Evolutionary conservation across 2,329 filamentous ascomycete genomes (phyloP).

Genomic region (Xylaria sp.): DNA sequence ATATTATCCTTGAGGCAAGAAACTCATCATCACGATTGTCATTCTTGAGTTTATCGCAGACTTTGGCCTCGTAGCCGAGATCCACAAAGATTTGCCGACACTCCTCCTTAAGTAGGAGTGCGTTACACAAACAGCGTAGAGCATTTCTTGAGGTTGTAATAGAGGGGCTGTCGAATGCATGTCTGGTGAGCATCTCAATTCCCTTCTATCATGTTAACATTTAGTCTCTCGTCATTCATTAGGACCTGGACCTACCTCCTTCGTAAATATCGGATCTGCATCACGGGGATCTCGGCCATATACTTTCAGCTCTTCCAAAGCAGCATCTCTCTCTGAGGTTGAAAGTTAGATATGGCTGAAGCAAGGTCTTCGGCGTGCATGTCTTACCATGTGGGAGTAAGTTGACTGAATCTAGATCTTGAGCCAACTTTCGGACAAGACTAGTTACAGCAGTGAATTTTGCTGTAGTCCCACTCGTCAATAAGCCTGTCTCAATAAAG

Average conservation of each 20-base stretch:
- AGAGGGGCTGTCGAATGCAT: constrained; percentile 77
- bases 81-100: constrained; percentile 80
- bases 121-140: constrained; percentile 85
- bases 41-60: constrained; percentile 76
- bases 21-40: constrained; percentile 88
- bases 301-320: constrained; percentile 78
- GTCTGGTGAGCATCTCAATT: constrained; percentile 75
- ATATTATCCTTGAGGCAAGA: constrained; percentile 79
- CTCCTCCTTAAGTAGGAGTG: constrained; percentile 74
- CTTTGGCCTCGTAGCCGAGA: constrained; percentile 72
- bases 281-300: constrained; percentile 77
- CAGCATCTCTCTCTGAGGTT: constrained; percentile 65
- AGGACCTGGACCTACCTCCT: constrained; percentile 63
- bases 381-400: constrained; percentile 70
- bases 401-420: constrained; percentile 69
- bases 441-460: constrained; percentile 76
- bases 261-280: constrained; percentile 86
- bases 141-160: constrained; percentile 76
- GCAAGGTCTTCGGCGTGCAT: neutral
- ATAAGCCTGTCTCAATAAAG: constrained; percentile 8
- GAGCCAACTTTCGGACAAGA: constrained; percentile 69
- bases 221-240: constrained; percentile 13
- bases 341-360: constrained; percentile 30
- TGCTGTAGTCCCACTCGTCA: constrained; percentile 54
- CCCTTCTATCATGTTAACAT: constrained; percentile 64